Base-by-base conservation (phyloP, 106 monocot species). In the Allium sativum region DNA sequence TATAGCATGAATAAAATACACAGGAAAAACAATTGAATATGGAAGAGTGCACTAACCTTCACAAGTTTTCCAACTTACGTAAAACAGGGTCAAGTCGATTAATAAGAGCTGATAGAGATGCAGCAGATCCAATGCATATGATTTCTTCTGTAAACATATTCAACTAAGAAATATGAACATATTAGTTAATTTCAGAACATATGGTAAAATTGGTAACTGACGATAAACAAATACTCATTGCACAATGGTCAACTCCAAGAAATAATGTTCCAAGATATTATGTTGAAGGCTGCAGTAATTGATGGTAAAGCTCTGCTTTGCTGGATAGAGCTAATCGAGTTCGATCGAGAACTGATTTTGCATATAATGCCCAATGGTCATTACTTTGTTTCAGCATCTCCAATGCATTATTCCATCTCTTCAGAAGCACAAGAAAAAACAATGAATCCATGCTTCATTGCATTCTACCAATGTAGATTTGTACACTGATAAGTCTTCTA, bases 81-180 rank as follows among this genome's bases (percentile, higher is more conserved):
- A 96, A 80, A 75, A 84, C 71, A 59, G 96, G 96, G 72, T 91
- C 96, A 67, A 96, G 82, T 65, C 87, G 77, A 72, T 96, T 91
- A 51, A 96, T 81, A 69, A 96, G 84, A 58, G 64, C 42, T 16
- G 96, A 96, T 48, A 96, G 80, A 22, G 91, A 82, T 72, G 87
- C 96, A 78, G 96, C 96, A 48, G 96, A 91, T 58, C 96, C 96
- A 68, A 76, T 79, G 69, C 96, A 91, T 47, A 96, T 96, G 54
- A 96, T 78, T 88, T 96, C 96, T 82, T 96, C 96, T 21, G 90
- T 96, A 72, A 96, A 96, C 65, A 91, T 82, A 65, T 40, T 75
- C 50, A 91, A 62, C 96, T 96, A 67, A 16, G 60, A n/a, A n/a
- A n/a, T n/a, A n/a, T n/a, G n/a, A n/a, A n/a, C n/a, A n/a, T n/a